Evolutionary conservation across 164 flowering plant genomes (phyloP).

Genomic region (Aristolochia contorta): DNA sequence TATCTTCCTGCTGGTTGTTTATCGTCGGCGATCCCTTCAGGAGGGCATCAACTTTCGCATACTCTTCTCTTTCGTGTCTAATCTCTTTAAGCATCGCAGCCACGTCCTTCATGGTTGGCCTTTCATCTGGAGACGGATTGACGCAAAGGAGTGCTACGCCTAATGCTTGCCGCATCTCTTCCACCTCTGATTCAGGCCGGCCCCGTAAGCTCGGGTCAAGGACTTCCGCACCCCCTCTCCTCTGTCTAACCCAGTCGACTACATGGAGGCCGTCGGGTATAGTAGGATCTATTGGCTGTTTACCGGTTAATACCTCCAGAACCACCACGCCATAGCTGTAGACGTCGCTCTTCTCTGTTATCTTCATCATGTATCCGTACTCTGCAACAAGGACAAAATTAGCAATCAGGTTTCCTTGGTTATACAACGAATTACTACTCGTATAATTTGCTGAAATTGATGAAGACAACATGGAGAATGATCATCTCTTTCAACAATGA

Average conservation of each 20-base stretch:
- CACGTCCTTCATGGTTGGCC: slow-evolving; percentile 91
- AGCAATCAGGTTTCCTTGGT: background rate
- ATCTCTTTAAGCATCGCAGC: slow-evolving; percentile 94
- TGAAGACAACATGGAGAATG: too few species aligned
- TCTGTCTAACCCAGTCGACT: slow-evolving; percentile 81
- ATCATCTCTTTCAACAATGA: background rate
- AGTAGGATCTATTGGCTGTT: slow-evolving; percentile 90
- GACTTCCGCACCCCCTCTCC: slow-evolving; percentile 43
- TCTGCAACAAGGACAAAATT: slow-evolving; percentile 36
- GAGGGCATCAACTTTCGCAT: slow-evolving; percentile 46
- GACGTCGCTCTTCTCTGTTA: slow-evolving; percentile 91
- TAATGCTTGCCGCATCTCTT: slow-evolving; percentile 80
- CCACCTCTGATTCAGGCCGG: slow-evolving; percentile 52
- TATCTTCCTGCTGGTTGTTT: slow-evolving; percentile 8
- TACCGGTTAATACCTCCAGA: slow-evolving; percentile 78
- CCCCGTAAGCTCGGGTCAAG: slow-evolving; percentile 42
- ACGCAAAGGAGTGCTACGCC: slow-evolving; percentile 86
- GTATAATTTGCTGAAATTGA: background rate
- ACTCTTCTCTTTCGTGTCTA: slow-evolving; percentile 61
- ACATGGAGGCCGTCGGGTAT: slow-evolving; percentile 79
- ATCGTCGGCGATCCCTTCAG: slow-evolving; percentile 42
- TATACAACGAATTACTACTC: background rate
- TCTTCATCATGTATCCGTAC: slow-evolving; percentile 77
- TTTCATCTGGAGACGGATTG: slow-evolving; percentile 60
- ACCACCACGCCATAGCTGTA: slow-evolving; percentile 88